Base-by-base conservation (phyloP, 192 early-diverging fungal genomes). In the Mortierella antarctica region DNA sequence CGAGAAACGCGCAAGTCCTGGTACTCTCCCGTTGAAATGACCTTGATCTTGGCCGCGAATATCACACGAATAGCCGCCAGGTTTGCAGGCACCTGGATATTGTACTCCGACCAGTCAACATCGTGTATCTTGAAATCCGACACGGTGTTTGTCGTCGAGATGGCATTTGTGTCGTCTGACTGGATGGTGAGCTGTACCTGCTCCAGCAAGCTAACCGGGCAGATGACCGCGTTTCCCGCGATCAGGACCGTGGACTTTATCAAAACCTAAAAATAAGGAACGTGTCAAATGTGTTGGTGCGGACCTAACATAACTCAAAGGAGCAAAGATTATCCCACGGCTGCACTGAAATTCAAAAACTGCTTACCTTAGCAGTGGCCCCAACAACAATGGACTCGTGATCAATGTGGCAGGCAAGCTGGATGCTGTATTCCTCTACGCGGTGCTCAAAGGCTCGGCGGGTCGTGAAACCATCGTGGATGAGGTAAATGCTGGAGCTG, bases 361-460 rank as follows among this genome's bases (percentile, higher is more conserved):
- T 18, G 39, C 23, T 46, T 82, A 83, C 85, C 67, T 82, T 81
- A 20, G 86, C 66, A 9, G 23, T 67, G 5, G 75, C 60, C 45
- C 75, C 77, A 11, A 70, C 62, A 2, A 80, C 53, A 9, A 88
- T 10, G 14, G 75, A 72, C 53, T 88, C 87, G 50, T 79, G 72
- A 62, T 88, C 84, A 15, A 88, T 67, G 60, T 86, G 86, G 55
- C 86, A 85, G 10, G 70, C 55, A 7, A 84, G 62, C 17, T 71
- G 46, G 14, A 86, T 61, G 6, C n/a, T n/a, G 55, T 88, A 88
- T 2, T 51, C 45, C 56, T 88, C 87, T 2, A 54, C 39, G 20
- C 71, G 48, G 31, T 83, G 74, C 12, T 40, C 21, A 39, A 85
- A 80, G 7, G 41, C 23, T n/a, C 56, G 46, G 21, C 76, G 74